Base-by-base conservation (phyloP, 2,329 filamentous ascomycete genomes). In the Hirsutella rhossiliensis region DNA sequence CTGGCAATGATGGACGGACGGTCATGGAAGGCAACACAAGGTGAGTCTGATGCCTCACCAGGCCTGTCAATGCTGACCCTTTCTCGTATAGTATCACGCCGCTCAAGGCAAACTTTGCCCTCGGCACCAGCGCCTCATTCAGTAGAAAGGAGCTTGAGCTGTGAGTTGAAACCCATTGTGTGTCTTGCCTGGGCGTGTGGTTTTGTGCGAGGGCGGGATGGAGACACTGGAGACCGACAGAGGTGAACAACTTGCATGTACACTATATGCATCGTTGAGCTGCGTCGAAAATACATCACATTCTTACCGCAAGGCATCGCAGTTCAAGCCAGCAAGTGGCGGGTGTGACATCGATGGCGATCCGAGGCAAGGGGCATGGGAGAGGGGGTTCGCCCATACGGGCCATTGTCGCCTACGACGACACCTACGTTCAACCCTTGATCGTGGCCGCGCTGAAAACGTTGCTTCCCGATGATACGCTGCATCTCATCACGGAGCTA, bases 1-100 rank as follows among this genome's bases (percentile, higher is more conserved):
- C 86, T 4, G 88, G 88, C 4, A 94, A 87, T 58, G 92, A 98
- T 63, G 92, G 90, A 6, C 96, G 90, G 87, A 82, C 82, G 31
- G 86, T 98, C 20, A 84, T 84, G 60, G 81, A 94, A 59, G 87
- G 87, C 27, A 79, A 83, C 62, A 94, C 90, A 12, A 92, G 86
- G 85, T 87, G 31, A 15, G 11, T 13, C 9, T 38, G 20, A 4
- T 6, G 18, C 5, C n/a, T 17, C 34, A n/a, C 6, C 17, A 15
- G n/a, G n/a, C 15, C 1, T n/a, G 9, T 5, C 15, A 3, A 40
- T 27, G n/a, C n/a, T 37, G 11, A n/a, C 23, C n/a, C 8, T 18
- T n/a, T 9, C 9, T 5, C 18, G 20, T 17, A 4, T 56, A 94
- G 88, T 62, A 80, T 98, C 45, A 96, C 92, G 4, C 87, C 90